Evolutionary conservation across 106 monocot species (phyloP).

Genomic region (Posidonia australis): DNA sequence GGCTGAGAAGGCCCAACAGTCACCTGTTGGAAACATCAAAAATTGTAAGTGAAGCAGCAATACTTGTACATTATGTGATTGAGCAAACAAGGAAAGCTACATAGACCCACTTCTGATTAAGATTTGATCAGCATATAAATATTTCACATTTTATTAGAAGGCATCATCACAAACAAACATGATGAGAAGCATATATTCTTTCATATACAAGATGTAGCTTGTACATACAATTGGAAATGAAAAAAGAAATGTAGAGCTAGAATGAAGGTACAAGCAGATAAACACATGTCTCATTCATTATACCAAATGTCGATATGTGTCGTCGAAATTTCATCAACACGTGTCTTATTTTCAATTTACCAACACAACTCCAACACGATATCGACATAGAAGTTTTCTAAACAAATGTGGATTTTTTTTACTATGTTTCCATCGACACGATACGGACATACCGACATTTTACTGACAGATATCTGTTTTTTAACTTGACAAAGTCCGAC

Average conservation of each 20-base stretch:
- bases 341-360: too few species aligned
- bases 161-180: background rate
- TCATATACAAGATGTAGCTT: background rate
- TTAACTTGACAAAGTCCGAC: too few species aligned
- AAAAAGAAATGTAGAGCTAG: background rate
- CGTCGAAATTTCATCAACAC: too few species aligned
- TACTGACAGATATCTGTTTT: background rate
- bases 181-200: background rate
- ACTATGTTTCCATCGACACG: too few species aligned
- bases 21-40: constrained; percentile 40
- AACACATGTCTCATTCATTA: background rate
- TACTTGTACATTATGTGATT: background rate
- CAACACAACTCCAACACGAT: too few species aligned
- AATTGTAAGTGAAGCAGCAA: constrained; percentile 1
- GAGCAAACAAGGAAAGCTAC: background rate
- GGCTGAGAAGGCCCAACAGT: constrained; percentile 96
- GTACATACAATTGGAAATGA: background rate
- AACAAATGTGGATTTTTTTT: too few species aligned
- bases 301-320: background rate
- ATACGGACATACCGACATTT: too few species aligned
- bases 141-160: background rate
- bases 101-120: background rate
- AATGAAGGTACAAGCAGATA: background rate
- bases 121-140: background rate
- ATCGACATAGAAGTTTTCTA: too few species aligned